Evolutionary conservation across 306 rosid genomes (phyloP), one percentile per base, ranked within the genome.

Genomic region (Rosa rugosa): DNA sequence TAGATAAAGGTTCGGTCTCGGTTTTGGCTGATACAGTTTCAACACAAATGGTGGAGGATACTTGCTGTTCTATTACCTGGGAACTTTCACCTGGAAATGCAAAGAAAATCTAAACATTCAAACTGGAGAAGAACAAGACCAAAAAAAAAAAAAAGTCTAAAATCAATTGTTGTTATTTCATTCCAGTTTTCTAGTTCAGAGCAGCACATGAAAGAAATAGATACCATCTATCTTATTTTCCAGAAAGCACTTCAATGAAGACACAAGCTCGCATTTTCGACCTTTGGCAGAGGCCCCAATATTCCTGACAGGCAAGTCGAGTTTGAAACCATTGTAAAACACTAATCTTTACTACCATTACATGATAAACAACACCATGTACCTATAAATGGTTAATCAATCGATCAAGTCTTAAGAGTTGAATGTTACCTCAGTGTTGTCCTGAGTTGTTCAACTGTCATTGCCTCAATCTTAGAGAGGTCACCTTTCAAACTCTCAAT

Each of bases 361-460:
- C 40, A 34, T 66, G 14, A 46, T n/a, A 69, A 69, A 54, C 12
- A 57, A 53, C 22, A 17, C 66, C n/a, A 18, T 34, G 11, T 0
- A 46, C 34, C 65, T 34, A 54, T 11, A 27, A 9, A 72, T 6
- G 20, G 34, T 31, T 31, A 59, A 46, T 69, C 34, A 77, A 8
- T 23, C 25, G 0, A 54, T 10, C 11, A 31, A n/a, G 20, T 8
- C 38, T 20, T 25, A 38, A 49, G 12, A 25, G 17, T 51, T 54
- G 40, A 23, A 64, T 54, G 50, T 36, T 62, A 95, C 99, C 93
- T 91, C 47, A 95, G 80, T 11, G 84, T 86, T 74, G 81, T 87
- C 77, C 90, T 77, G 69, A 95, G 97, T 85, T 95, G 91, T 77
- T 88, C 89, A 80, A 92, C 88, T 6, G 96, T 95, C 99, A 95